A percentile compares a stretch with the other conserved stretches of the same genome.
phyloP scores from a whole-genome alignment of 371 early-diverging fungal species.

The Actinomortierella ambigua region DNA sequence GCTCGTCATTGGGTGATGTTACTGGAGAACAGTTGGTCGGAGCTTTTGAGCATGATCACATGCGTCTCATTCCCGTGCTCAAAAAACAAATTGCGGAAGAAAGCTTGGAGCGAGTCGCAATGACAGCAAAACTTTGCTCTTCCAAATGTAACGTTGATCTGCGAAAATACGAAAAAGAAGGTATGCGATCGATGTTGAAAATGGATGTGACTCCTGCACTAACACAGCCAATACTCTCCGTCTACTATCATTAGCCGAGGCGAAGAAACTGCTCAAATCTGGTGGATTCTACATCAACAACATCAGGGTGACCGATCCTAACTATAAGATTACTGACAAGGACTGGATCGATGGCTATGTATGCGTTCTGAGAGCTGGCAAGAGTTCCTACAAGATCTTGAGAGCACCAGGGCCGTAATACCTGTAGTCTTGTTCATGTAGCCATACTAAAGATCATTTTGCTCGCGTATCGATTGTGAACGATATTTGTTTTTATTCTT shows the following conservation, averaged over 20 bases:
- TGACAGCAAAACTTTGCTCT: slow-evolving; percentile 61
- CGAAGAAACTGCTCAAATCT: slow-evolving; percentile 70
- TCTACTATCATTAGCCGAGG: slow-evolving; percentile 58
- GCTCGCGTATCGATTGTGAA: no score
- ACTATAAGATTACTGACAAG: slow-evolving; percentile 46
- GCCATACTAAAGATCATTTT: no score
- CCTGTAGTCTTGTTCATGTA: no score
- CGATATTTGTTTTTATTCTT: no score
- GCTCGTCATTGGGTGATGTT: slow-evolving; percentile 50
- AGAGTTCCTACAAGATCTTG: slow-evolving; percentile 60
- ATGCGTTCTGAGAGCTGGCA: slow-evolving; percentile 63
- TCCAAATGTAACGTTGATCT: slow-evolving; percentile 68
- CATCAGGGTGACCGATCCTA: slow-evolving; percentile 52
- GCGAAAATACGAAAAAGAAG: background rate
- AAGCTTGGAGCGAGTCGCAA: slow-evolving; percentile 63
- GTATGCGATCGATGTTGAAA: background rate
- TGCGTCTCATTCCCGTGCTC: slow-evolving; percentile 57
- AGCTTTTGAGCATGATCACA: slow-evolving; percentile 75
- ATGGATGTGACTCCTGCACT: no score
- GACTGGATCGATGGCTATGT: slow-evolving; percentile 64
- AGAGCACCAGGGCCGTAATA: background rate
- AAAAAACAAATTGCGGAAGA: slow-evolving; percentile 49
- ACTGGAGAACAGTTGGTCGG: slow-evolving; percentile 63
- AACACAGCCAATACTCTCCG: no score
- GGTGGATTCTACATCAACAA: slow-evolving; percentile 84